Base-by-base conservation (phyloP, 441 rosid species). In the Melastoma candidum region DNA sequence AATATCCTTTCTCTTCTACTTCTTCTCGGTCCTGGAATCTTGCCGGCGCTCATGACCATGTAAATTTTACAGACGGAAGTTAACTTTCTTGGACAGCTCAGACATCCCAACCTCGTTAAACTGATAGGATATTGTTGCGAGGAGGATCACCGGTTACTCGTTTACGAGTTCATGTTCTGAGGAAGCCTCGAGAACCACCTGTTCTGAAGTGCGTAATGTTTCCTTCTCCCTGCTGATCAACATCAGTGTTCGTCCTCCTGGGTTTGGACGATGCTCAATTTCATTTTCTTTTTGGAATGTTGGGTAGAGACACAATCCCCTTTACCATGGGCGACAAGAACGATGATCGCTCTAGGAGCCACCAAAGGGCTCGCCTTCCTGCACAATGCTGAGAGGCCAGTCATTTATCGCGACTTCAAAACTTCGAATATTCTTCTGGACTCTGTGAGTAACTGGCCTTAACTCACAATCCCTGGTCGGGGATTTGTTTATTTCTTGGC, bases 331-430 rank as follows among this genome's bases (percentile, higher is more conserved):
- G 82, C 90, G 57, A 89, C 73, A 61, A 86, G 97, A 73, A 81
- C 89, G 97, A 86, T 83, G 97, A 86, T 93, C 74, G 95, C 97
- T 66, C 82, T 93, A 60, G 98, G 97, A 47, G 98, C 95, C 64
- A 97, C 97, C 17, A 88, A 93, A 77, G 96, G 98, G 46, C 96
- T 93, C 64, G 95, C 97, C 65, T 88, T 88, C 77, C 95, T 93
- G 56, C 99, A 93, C 76, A 81, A 84, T 77, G 90, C 96, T 58
- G 99, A 93, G 71, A 84, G 82, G 70, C 96, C 96, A 2, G 96
- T 93, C 61, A 89, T 93, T 61, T 89, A 93, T 71, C 69, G 99
- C 51, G 99, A 89, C 79, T 93, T 89, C 77, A 93, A 93, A 68
- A 89, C 97, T 68, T 89, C 97, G 7, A 93, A 93, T 71, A 93